Evolutionary conservation across 129 eudicot species (phyloP).

Genomic region (Daucus carota): DNA sequence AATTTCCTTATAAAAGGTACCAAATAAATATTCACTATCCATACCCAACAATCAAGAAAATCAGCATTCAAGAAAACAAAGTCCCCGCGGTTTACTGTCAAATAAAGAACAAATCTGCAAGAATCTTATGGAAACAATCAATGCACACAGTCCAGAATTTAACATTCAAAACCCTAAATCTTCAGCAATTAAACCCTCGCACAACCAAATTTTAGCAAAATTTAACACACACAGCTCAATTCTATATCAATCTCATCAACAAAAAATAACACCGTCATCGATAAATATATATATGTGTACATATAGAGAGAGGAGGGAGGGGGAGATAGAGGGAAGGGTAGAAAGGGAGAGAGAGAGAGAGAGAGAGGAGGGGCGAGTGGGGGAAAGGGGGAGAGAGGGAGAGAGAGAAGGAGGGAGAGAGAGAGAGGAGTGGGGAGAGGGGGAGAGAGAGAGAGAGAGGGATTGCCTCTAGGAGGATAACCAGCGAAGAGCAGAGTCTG

Average conservation of each 20-base stretch:
- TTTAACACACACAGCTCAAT: too few relatives aligned
- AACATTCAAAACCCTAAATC: slow-evolving; percentile 1
- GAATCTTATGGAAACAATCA: neutral
- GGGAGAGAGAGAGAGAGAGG: neutral
- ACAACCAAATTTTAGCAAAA: neutral
- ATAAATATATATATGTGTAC: neutral
- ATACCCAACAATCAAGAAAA: neutral
- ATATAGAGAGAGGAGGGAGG: neutral
- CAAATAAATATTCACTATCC: neutral
- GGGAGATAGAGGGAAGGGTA: neutral
- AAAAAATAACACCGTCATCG: neutral
- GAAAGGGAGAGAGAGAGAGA: neutral
- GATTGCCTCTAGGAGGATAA: slow-evolving; percentile 41
- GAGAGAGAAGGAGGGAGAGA: neutral
- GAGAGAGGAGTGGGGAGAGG: neutral
- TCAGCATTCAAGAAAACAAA: neutral
- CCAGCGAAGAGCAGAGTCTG: slow-evolving; percentile 53
- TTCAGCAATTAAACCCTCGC: neutral
- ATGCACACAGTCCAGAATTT: neutral
- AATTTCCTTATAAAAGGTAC: neutral
- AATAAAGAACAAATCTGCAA: neutral
- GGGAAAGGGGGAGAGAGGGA: neutral
- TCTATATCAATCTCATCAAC: neutral
- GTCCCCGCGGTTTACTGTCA: neutral
- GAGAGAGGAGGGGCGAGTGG: too few relatives aligned